Evolutionary conservation across 73 alveolate genomes (phyloP), one percentile per base, ranked within the genome.

Genomic region (Uronychia binucleata): DNA sequence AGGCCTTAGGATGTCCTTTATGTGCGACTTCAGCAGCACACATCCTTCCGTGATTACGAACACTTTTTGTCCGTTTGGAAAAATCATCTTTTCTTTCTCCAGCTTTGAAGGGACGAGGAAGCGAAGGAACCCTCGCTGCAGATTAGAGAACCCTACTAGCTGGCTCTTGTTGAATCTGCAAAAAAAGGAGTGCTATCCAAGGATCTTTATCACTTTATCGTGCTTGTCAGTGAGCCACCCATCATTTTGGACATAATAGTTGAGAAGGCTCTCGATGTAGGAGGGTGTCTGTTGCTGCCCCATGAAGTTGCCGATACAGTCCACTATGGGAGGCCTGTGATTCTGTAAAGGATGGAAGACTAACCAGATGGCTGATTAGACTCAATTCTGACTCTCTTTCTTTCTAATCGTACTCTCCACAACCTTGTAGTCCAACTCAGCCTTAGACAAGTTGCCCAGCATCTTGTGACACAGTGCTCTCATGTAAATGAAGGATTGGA

Each of bases 11-110:
- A 90, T 58, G 74, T 86, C 85, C 1, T 84, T 83, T 27, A 46
- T 77, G 57, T 90, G 95, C 30, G 74, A 34, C 58, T 90, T 90
- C 26, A 85, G 31, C 29, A 83, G 82, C 25, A 80, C 88, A 13
- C 33, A 27, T 19, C 95, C 95, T 75, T 90, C 85, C 0, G 83
- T 26, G 1, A 90, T 85, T 25, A 87, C 93, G 28, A 78, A 75
- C 1, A 80, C 86, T 29, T 75, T 58, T 1, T 31, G 1, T 30
- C 77, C 80, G 32, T 79, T 81, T 0, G 83, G 78, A 81, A 87
- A 80, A 0, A 87, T 33, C 1, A 87, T 58, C 0, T 79, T 81
- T 59, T 34, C 85, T 32, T 77, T 59, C 19, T 80, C 57, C 27
- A n/a, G 77, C 28, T 80, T 31, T 31, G 59, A 60, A 1, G 75